Conservation (phyloP, 768 basidiomycete genomes). For the Rhodotorula sphaerocarpa region DNA sequence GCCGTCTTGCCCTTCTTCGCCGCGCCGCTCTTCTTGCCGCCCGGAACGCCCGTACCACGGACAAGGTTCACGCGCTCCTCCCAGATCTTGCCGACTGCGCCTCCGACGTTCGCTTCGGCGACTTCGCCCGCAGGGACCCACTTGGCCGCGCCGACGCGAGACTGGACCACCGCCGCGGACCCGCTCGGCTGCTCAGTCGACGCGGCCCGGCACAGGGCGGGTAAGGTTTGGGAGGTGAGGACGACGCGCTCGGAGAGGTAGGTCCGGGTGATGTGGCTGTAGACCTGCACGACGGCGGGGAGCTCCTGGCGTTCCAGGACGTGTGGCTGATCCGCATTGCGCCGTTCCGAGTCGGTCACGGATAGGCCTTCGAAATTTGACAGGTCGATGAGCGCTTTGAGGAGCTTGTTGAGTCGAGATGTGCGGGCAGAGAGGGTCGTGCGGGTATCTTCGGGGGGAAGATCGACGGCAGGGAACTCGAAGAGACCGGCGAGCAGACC, state of each 20-base stretch:
- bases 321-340: too few species aligned
- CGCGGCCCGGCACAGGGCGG: background rate
- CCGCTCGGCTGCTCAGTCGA: background rate
- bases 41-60: too few species aligned
- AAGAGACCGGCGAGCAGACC: constrained; percentile 83
- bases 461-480: constrained; percentile 71
- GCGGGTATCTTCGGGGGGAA: constrained; percentile 37
- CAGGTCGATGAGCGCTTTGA: constrained; percentile 13
- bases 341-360: too few species aligned
- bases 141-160: constrained; percentile 13
- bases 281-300: constrained; percentile 65
- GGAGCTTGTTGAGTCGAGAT: constrained; percentile 36
- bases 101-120: constrained; percentile 18
- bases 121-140: constrained; percentile 22
- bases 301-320: constrained; percentile 39
- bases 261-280: constrained; percentile 84
- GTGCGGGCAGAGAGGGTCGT: background rate
- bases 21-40: background rate
- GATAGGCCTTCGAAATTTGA: background rate
- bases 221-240: constrained; percentile 5
- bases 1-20: background rate
- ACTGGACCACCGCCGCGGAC: background rate
- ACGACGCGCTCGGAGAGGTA: constrained; percentile 21
- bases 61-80: constrained; percentile 7
- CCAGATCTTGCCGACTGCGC: constrained; percentile 33